Evolutionary conservation across 495 filamentous ascomycete species (phyloP).

Genomic region (Thozetella sp.): DNA sequence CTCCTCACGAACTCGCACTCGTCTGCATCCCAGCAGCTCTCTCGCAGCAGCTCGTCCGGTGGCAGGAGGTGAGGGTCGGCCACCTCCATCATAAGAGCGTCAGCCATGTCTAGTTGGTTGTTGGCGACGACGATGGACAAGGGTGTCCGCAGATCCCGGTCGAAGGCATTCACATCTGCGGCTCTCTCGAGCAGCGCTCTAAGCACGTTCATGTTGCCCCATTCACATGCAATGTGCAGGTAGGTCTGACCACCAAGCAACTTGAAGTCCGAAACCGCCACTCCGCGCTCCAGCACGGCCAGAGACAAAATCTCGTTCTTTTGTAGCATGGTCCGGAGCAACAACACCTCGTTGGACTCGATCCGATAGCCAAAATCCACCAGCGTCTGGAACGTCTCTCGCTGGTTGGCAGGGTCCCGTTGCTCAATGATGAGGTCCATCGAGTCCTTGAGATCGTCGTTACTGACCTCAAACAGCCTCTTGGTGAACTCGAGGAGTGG

Average conservation of each 20-base stretch:
- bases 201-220: slow-evolving; percentile 19
- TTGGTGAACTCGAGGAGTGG: slow-evolving; percentile 16
- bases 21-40: slow-evolving; percentile 7
- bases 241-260: slow-evolving; percentile 21
- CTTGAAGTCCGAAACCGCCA: slow-evolving; percentile 14
- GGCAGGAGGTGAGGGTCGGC: slow-evolving; percentile 23
- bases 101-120: slow-evolving; percentile 12
- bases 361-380: slow-evolving; percentile 16
- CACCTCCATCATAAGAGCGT: slow-evolving; percentile 18
- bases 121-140: slow-evolving; percentile 18
- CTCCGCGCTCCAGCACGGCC: slow-evolving; percentile 20
- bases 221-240: slow-evolving; percentile 23
- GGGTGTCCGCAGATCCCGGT: slow-evolving; percentile 21
- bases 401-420: slow-evolving; percentile 20
- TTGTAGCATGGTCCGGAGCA: slow-evolving; percentile 17
- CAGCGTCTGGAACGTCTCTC: slow-evolving; percentile 20
- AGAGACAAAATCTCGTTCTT: slow-evolving; percentile 19
- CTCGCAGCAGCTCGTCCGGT: slow-evolving; percentile 15
- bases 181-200: slow-evolving; percentile 20
- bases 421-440: slow-evolving; percentile 19
- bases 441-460: slow-evolving; percentile 16
- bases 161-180: slow-evolving; percentile 24
- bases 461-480: slow-evolving; percentile 10
- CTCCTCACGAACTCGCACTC: slow-evolving; percentile 17
- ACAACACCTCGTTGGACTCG: slow-evolving; percentile 18